Conservation (phyloP, 768 basidiomycete species). For the Candolleomyces eurysporus region DNA sequence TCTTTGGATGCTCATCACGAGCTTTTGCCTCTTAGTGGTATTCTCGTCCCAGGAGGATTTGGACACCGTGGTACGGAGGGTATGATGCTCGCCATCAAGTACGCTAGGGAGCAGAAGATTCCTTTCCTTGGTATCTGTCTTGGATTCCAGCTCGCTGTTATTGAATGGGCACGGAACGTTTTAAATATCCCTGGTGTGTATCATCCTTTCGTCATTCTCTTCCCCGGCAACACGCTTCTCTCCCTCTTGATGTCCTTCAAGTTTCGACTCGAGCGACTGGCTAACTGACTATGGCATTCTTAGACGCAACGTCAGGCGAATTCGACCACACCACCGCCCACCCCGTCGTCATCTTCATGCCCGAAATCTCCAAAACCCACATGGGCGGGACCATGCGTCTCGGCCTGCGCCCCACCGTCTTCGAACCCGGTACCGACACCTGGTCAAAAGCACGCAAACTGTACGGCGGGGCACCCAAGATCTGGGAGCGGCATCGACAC, state of each 20-base stretch:
- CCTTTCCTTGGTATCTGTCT: conserved; percentile 96
- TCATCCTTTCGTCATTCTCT: neutral
- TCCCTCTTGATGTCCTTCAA: neutral
- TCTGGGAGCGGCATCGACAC: conserved; percentile 97
- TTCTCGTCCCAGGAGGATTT: conserved; percentile 97
- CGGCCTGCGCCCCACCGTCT: conserved; percentile 95
- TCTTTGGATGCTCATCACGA: no score
- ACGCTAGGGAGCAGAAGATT: conserved; percentile 91
- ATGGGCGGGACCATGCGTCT: conserved; percentile 99
- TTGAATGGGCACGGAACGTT: conserved; percentile 92
- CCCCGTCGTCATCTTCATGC: conserved; percentile 94
- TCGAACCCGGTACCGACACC: conserved; percentile 62
- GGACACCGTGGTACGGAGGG: conserved; percentile 92
- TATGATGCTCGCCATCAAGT: conserved; percentile 97
- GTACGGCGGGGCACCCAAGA: conserved; percentile 77
- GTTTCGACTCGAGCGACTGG: neutral
- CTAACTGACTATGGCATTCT: conserved; percentile 7
- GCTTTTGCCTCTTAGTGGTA: conserved; percentile 54
- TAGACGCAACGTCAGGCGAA: conserved; percentile 86
- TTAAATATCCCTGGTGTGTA: conserved; percentile 62
- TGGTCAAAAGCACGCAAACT: conserved; percentile 76
- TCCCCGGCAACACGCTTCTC: neutral
- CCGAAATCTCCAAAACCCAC: conserved; percentile 95
- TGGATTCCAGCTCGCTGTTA: conserved; percentile 94
- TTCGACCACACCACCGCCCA: conserved; percentile 60